Conservation (phyloP, 495 filamentous ascomycete genomes). For the Sphaerosporella brunnea region DNA sequence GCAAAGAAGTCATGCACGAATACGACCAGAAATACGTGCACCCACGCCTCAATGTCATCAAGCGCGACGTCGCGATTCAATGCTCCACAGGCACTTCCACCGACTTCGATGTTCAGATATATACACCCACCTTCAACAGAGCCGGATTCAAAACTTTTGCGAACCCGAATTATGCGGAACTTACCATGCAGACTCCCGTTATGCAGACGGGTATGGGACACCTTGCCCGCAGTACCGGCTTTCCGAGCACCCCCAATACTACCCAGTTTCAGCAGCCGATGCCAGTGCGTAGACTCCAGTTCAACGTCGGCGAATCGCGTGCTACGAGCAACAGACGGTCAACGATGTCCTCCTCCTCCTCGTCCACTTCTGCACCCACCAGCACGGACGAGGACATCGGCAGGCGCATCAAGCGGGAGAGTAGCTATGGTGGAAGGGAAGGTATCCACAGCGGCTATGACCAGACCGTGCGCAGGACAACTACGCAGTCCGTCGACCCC, state of each 20-base stretch:
- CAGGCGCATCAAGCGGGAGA: neutral
- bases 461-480: neutral
- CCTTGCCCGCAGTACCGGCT: conserved; percentile 8
- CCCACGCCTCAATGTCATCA: conserved; percentile 61
- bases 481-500: too few relatives aligned
- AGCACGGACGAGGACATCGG: conserved; percentile 1
- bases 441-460: conserved; percentile 2
- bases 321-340: neutral
- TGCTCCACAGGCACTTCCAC: conserved; percentile 20
- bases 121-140: conserved; percentile 61
- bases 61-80: conserved; percentile 49
- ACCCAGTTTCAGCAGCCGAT: neutral
- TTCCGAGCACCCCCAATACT: neutral
- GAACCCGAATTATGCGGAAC: conserved; percentile 69
- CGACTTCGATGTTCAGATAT: conserved; percentile 41
- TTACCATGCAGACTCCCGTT: conserved; percentile 27
- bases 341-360: too few relatives aligned
- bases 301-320: conserved; percentile 6
- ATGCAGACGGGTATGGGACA: neutral
- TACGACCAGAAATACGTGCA: conserved; percentile 94
- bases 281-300: conserved; percentile 10
- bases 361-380: neutral
- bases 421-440: neutral
- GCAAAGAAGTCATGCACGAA: conserved; percentile 82
- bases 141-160: conserved; percentile 71